phyloP scores from a whole-genome alignment of 1,139 yeast genomes.

The Pichia sp. region DNA sequence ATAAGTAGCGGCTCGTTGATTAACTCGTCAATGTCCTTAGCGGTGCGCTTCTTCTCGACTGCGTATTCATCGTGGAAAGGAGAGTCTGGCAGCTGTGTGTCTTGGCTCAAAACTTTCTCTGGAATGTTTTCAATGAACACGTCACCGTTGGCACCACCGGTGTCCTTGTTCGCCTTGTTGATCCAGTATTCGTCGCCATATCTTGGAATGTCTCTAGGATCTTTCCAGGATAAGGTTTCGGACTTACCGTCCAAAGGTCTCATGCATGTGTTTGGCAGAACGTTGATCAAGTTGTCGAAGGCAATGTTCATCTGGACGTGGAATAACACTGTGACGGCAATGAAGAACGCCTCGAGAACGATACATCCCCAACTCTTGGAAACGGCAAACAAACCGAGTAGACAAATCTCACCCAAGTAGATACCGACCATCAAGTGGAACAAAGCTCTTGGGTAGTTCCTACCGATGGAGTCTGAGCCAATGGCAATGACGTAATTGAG shows the following conservation, averaged over 20 bases:
- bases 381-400: slow-evolving; percentile 69
- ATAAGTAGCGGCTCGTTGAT: slow-evolving; percentile 31
- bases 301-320: slow-evolving; percentile 37
- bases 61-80: slow-evolving; percentile 22
- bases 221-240: slow-evolving; percentile 51
- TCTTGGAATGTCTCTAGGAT: slow-evolving; percentile 4
- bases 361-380: slow-evolving; percentile 44
- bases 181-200: neutral
- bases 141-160: neutral
- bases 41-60: slow-evolving; percentile 9
- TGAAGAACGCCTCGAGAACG: slow-evolving; percentile 42
- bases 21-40: slow-evolving; percentile 20
- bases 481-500: slow-evolving; percentile 52
- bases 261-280: slow-evolving; percentile 68
- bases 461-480: slow-evolving; percentile 63
- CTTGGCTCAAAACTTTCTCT: neutral
- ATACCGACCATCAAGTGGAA: slow-evolving; percentile 74
- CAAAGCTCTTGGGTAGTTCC: slow-evolving; percentile 67
- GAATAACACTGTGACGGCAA: slow-evolving; percentile 38
- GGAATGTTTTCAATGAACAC: neutral
- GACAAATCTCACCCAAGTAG: slow-evolving; percentile 72
- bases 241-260: slow-evolving; percentile 63
- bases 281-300: slow-evolving; percentile 53
- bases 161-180: neutral
- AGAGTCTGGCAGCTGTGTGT: slow-evolving; percentile 11